Conservation (phyloP, 805 yeast genomes). For the Myxozyma nipponensis region DNA sequence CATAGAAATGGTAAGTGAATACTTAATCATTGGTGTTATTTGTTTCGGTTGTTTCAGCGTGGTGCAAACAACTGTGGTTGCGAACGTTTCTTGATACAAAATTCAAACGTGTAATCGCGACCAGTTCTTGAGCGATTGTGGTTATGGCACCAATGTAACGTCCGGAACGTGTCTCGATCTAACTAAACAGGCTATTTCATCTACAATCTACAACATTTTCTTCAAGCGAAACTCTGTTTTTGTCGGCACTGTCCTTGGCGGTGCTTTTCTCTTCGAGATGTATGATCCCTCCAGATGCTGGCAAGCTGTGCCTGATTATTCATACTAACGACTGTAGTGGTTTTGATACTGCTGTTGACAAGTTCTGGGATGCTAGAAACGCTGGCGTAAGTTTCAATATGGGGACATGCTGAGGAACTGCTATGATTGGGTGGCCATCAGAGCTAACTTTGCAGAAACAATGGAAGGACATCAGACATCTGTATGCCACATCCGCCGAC, state of each 20-base stretch:
- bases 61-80: too few relatives aligned
- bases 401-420: too few relatives aligned
- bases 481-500: constrained; percentile 20
- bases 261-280: constrained; percentile 76
- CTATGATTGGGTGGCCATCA: too few relatives aligned
- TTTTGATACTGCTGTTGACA: constrained; percentile 38
- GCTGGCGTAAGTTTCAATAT: constrained; percentile 37
- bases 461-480: constrained; percentile 28
- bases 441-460: constrained; percentile 19
- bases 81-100: too few relatives aligned
- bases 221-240: constrained; percentile 80
- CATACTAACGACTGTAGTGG: constrained; percentile 21
- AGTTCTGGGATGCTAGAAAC: constrained; percentile 38
- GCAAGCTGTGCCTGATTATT: not conserved
- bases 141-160: too few relatives aligned
- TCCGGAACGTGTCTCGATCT: too few relatives aligned
- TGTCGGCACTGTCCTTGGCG: constrained; percentile 70
- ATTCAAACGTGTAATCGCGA: too few relatives aligned
- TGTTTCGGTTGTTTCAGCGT: too few relatives aligned
- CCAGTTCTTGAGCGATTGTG: too few relatives aligned
- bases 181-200: constrained; percentile 31
- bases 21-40: too few relatives aligned
- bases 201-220: constrained; percentile 51
- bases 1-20: too few relatives aligned
- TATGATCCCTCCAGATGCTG: constrained; percentile 6